Evolutionary conservation across 371 early-diverging fungal species (phyloP), one percentile per base, ranked within the genome.

Genomic region (Mortierella sp.): DNA sequence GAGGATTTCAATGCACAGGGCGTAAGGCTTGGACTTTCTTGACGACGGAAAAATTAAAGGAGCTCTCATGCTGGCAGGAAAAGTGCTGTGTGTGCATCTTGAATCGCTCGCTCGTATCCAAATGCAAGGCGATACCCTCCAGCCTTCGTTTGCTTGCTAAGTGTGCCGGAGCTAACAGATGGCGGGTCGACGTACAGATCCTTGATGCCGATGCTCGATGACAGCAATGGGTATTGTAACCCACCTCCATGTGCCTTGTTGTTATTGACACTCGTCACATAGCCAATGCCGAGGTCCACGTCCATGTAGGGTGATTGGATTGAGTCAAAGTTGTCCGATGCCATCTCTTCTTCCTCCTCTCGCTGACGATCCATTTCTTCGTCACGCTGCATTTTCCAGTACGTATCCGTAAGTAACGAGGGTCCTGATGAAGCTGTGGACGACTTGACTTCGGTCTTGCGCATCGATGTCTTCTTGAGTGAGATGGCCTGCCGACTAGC

Each of bases 111-210:
- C 45, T 83, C 80, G 56, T 83, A 84, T 7, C 85, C 85, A 70
- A 82, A 85, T 13, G 70, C 81, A 3, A 85, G 69, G 14, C 79
- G 77, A 70, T 82, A 89, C 16, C 89, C 89, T 48, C 89, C 89
- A 1, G 89, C 87, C 39, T 69, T 69, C 10, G 66, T 52, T 14
- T 48, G 22, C 22, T 55, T 56, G 24, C 46, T 60, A 34, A 71
- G 49, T 3, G 34, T n/a, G n/a, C n/a, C n/a, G n/a, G 60, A 60
- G 7, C 59, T 60, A 21, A 76, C 46, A 8, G 58, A 63, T 19
- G 22, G 2, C 0, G 76, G 69, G 21, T 76, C 71, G 21, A 79
- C 79, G 60, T 85, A 88, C 79, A 85, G 79, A 68, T 88, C 88
- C 49, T 78, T 74, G 52, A 86, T 84, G n/a, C 69, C 79, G 3